Evolutionary conservation across 1,284 basidiomycete species (phyloP).

Genomic region (Apiotrichum gracile): DNA sequence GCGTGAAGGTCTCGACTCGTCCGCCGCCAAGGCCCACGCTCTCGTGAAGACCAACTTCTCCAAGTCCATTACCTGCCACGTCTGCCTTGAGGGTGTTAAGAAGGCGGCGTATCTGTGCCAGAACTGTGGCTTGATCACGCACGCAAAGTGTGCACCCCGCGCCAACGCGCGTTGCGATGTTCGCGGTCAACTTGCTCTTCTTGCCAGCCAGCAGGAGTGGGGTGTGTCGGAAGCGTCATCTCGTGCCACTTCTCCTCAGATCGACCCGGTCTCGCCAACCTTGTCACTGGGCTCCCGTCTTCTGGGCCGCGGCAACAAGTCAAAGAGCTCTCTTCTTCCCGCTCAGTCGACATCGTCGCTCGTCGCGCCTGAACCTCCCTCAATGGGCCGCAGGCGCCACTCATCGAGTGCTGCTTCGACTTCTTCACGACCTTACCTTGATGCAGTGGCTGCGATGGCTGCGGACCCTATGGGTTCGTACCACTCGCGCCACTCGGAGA

Average conservation of each 20-base stretch:
- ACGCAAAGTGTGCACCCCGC: constrained; percentile 67
- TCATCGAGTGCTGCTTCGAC: constrained; percentile 4
- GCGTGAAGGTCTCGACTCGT: constrained; percentile 15
- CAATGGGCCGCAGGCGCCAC: not conserved
- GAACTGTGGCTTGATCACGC: constrained; percentile 81
- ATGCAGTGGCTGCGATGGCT: not conserved
- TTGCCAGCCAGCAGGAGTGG: constrained; percentile 27
- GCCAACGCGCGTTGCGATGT: constrained; percentile 77
- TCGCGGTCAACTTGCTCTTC: constrained; percentile 30
- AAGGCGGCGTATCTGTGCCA: constrained; percentile 82
- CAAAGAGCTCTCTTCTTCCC: constrained; percentile 7
- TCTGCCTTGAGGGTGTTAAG: constrained; percentile 74
- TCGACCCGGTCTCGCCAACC: not conserved
- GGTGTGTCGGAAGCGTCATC: not conserved
- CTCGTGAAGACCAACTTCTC: constrained; percentile 90
- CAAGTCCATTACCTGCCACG: constrained; percentile 79
- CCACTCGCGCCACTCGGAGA: constrained; percentile 13
- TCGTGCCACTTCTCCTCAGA: constrained; percentile 6
- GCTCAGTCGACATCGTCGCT: constrained; percentile 8
- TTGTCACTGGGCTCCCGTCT: constrained; percentile 7
- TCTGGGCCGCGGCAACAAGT: constrained; percentile 10
- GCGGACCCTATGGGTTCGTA: constrained; percentile 6
- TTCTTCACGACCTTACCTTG: not conserved
- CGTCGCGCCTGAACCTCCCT: not conserved
- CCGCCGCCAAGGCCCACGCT: constrained; percentile 54